Conservation (phyloP, 495 filamentous ascomycete species). For the Lasiosphaeria miniovina region DNA sequence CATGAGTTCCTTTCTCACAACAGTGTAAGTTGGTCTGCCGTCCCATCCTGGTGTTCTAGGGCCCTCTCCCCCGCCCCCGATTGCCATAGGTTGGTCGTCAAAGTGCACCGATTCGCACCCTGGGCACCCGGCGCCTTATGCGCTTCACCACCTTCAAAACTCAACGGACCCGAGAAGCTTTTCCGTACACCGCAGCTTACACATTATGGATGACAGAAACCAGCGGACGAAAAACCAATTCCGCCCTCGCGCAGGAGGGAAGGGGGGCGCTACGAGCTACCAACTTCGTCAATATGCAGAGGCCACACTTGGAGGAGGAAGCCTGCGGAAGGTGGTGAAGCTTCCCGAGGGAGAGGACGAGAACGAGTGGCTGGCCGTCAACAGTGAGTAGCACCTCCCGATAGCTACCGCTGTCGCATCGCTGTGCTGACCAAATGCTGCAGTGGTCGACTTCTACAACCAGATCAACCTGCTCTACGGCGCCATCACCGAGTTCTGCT, state of each 20-base stretch:
- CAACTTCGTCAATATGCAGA: slow-evolving; percentile 97
- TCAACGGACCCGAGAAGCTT: neutral
- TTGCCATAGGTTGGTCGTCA: neutral
- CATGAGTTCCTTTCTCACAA: slow-evolving; percentile 39
- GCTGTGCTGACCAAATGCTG: slow-evolving; percentile 11
- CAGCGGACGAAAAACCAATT: slow-evolving; percentile 86
- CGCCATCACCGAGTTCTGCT: slow-evolving; percentile 98
- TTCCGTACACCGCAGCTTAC: slow-evolving; percentile 33
- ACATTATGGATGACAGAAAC: slow-evolving; percentile 56
- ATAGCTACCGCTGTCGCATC: neutral
- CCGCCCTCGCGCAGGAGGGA: slow-evolving; percentile 81
- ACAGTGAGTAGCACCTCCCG: slow-evolving; percentile 54
- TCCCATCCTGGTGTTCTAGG: neutral
- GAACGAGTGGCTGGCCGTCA: slow-evolving; percentile 97
- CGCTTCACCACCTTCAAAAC: neutral
- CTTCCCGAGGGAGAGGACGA: slow-evolving; percentile 94
- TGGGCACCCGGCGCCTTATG: no score
- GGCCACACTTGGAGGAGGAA: slow-evolving; percentile 91
- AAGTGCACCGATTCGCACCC: no score
- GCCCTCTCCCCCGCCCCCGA: neutral
- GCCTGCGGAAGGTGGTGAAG: slow-evolving; percentile 92
- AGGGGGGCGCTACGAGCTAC: slow-evolving; percentile 85
- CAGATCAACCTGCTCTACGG: slow-evolving; percentile 99
- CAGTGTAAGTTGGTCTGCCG: slow-evolving; percentile 29
- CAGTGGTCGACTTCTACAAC: slow-evolving; percentile 99